Evolutionary conservation across 306 rosid genomes (phyloP).

Genomic region (Vachellia collinsii): DNA sequence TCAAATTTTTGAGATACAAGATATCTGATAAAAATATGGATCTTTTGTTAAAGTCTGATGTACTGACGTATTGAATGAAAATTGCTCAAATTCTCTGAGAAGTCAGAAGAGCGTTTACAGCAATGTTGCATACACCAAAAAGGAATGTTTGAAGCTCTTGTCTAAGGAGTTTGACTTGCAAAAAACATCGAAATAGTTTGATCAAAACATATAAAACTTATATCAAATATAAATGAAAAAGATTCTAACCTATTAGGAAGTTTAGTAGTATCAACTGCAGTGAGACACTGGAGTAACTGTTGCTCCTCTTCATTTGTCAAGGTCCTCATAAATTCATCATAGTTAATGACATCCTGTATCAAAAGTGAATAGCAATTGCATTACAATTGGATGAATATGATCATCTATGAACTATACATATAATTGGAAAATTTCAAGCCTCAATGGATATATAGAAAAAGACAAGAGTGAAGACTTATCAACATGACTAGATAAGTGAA

Average conservation of each 20-base stretch:
- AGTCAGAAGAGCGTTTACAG: not conserved
- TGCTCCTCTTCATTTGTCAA: conserved; percentile 91
- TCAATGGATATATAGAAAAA: conserved; percentile 16
- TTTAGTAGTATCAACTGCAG: conserved; percentile 68
- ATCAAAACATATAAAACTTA: conserved; percentile 5
- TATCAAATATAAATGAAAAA: conserved; percentile 26
- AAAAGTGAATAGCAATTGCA: conserved; percentile 40
- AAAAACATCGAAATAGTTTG: conserved; percentile 17
- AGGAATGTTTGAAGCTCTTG: not conserved
- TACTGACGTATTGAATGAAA: conserved; percentile 14
- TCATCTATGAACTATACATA: not conserved
- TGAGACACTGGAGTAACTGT: conserved; percentile 76
- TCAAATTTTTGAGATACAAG: conserved; percentile 3
- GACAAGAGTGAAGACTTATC: conserved; percentile 2
- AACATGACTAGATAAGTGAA: conserved; percentile 1
- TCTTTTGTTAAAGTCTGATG: conserved; percentile 5
- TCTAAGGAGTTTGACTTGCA: not conserved
- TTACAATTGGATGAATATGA: conserved; percentile 23
- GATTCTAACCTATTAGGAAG: conserved; percentile 80
- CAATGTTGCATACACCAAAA: not conserved
- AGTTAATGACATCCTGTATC: conserved; percentile 74
- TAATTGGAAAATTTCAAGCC: conserved; percentile 10
- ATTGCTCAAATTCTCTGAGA: conserved; percentile 19
- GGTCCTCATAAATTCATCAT: conserved; percentile 72
- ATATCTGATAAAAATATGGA: not conserved